phyloP scores from a whole-genome alignment of 1,284 basidiomycete genomes.

The Ceratorhiza oryzae-sativae region DNA sequence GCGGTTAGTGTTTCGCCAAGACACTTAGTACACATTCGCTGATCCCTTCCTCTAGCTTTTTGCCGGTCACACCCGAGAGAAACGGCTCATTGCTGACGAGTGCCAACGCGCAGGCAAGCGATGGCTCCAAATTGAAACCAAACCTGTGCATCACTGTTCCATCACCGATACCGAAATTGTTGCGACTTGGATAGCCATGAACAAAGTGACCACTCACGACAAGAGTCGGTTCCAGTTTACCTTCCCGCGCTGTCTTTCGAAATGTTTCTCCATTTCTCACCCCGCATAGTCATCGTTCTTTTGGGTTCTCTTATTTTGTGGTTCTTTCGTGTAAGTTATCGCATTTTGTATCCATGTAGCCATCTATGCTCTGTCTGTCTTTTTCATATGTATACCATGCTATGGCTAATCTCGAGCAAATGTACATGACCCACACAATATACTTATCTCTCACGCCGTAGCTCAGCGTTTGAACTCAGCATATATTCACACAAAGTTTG shows the following conservation, averaged over 20 bases:
- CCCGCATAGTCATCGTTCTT: neutral
- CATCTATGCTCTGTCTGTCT: neutral
- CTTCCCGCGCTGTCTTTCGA: conserved; percentile 28
- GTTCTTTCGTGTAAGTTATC: conserved; percentile 23
- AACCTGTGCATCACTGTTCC: conserved; percentile 32
- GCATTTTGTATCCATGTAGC: conserved; percentile 18
- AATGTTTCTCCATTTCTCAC: conserved; percentile 29
- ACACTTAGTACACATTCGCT: neutral
- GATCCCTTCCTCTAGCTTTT: conserved; percentile 4
- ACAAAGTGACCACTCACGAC: conserved; percentile 3
- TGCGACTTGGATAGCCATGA: conserved; percentile 36
- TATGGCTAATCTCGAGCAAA: neutral
- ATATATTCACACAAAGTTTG: conserved; percentile 3
- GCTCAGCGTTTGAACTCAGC: neutral
- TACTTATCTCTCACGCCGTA: neutral
- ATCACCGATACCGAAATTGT: conserved; percentile 35
- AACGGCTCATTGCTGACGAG: conserved; percentile 38
- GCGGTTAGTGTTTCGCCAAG: conserved; percentile 1
- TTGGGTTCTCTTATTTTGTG: neutral
- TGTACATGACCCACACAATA: neutral
- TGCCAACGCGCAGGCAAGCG: conserved; percentile 37
- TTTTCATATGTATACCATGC: neutral
- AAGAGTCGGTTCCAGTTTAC: conserved; percentile 8
- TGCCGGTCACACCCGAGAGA: conserved; percentile 28
- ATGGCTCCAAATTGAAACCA: conserved; percentile 35